Percentiles rank a stretch among this genome's conserved stretches.
phyloP scores from a whole-genome alignment of 345 rosid genomes.

The Salix suchowensis region DNA sequence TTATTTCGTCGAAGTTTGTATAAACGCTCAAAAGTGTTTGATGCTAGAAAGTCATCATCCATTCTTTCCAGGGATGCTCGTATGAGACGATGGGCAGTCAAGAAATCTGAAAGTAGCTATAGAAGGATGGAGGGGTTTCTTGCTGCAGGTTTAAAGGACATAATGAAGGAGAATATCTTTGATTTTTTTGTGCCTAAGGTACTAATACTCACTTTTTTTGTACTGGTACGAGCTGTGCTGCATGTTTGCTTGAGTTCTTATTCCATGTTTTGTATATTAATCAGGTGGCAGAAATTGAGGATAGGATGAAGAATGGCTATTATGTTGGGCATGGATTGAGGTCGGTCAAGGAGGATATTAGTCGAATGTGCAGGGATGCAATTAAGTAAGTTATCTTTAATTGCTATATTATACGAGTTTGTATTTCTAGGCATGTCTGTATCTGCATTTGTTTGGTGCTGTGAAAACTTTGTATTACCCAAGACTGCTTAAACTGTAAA shows the following conservation, averaged over 20 bases:
- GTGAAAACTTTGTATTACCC: not conserved
- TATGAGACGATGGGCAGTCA: constrained; percentile 80
- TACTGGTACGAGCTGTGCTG: not conserved
- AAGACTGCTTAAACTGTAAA: not conserved
- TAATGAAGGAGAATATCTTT: constrained; percentile 86
- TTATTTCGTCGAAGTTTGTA: constrained; percentile 79
- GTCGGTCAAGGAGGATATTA: constrained; percentile 89
- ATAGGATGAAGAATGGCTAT: constrained; percentile 75
- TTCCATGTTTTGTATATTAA: constrained; percentile 16
- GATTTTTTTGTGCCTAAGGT: constrained; percentile 94
- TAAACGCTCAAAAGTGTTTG: constrained; percentile 88
- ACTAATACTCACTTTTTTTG: not conserved
- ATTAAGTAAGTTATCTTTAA: constrained; percentile 59
- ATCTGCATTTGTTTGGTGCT: constrained; percentile 2
- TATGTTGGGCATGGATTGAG: constrained; percentile 77
- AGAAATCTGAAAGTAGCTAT: constrained; percentile 79
- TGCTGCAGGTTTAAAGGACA: constrained; percentile 77
- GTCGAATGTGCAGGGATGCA: constrained; percentile 98
- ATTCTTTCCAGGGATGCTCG: constrained; percentile 97
- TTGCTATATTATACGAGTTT: not conserved
- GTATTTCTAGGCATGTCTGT: not conserved
- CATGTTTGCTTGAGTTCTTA: constrained; percentile 15
- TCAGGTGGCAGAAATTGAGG: constrained; percentile 87
- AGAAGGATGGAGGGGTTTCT: constrained; percentile 92
- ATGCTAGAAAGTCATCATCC: constrained; percentile 86